Base-by-base conservation (phyloP, 2,329 filamentous ascomycete species). In the Phoma sp. region DNA sequence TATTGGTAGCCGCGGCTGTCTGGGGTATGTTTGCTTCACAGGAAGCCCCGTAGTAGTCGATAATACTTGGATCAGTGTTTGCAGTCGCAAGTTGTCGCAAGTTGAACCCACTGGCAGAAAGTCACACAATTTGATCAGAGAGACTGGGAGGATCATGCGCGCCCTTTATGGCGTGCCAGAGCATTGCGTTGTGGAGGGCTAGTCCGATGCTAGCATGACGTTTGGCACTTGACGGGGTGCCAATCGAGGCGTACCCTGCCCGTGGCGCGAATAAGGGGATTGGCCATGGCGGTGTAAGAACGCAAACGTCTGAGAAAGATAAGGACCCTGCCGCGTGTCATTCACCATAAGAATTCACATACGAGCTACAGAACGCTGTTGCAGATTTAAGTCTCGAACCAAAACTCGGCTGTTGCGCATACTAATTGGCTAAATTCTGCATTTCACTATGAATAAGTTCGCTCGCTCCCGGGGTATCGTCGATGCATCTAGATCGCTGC, bases 381-480 rank as follows among this genome's bases (percentile, higher is more conserved):
- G 40, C 45, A 49, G 21, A 12, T 20, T 21, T 5, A 23, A 28
- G 28, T 39, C 33, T 48, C 6, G 25, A 42, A n/a, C 17, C 18
- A 5, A 18, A 12, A 11, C 9, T 54, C 21, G 29, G 33, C 9
- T 20, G 39, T 42, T 53, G 43, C 48, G 56, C 43, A 55, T 40
- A 47, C 20, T 59, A 45, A 47, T 58, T 60, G 56, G 57, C 47
- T 54, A 53, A 18, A 12, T 36, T 29, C 55, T 56, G 47, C 50
- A 46, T 34, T 50, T 48, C 42, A 56, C 60, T 62, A 59, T 59
- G 50, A 60, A 60, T 65, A 54, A 36, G 46, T 53, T 60, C 60
- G 56, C 56, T 60, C 57, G 45, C 50, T 57, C 56, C 53, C 52
- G 59, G 59, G 65, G 65, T 68, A 68, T 68, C 64, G 55, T 64